Evolutionary conservation across 1,284 basidiomycete genomes (phyloP), one percentile per base, ranked within the genome.

Genomic region (Mycosarcoma mackinlayi): DNA sequence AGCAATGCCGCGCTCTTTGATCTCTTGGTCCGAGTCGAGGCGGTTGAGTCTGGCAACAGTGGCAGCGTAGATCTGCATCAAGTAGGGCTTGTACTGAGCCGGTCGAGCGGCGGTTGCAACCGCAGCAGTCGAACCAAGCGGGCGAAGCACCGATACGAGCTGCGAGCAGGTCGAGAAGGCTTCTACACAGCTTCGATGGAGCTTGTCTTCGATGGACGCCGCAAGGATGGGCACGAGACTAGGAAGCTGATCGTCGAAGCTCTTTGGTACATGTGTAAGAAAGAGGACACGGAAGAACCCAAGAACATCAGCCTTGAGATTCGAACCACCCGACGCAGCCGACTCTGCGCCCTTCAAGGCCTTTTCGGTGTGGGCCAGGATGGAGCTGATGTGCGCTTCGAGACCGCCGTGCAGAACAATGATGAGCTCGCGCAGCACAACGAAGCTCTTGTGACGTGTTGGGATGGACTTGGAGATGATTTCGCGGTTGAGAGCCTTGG

Each of bases 21-120:
- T 92, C 70, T 97, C 93, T 11, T 92, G 89, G 81, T 98, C 95
- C 4, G 93, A 93, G 67, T 93, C 91, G 60, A 91, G 88, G 49
- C 88, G 91, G 47, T 86, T 88, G 35, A 98, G 85, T 33, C 93
- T 87, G 19, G 85, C 83, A 3, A 91, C 85, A 3, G 92, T 90
- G 51, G 91, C 89, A 11, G 88, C 84, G 82, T 94, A 95, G 5
- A 97, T 61, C 25, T 60, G 49, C 28, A 62, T 23, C 33, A 76
- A 40, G 34, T 64, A 67, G 14, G 57, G 50, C 49, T 62, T 65
- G 70, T 63, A 75, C 19, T 50, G 55, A n/a, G 53, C 53, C 14
- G 59, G 54, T 28, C 46, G 46, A 10, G 44, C 34, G 8, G 19
- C 34, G 16, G 23, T 25, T 3, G 37, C 66, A 25, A 30, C 31